Evolutionary conservation across 805 yeast genomes (phyloP), one percentile per base, ranked within the genome.

Genomic region (Metschnikowia matae): DNA sequence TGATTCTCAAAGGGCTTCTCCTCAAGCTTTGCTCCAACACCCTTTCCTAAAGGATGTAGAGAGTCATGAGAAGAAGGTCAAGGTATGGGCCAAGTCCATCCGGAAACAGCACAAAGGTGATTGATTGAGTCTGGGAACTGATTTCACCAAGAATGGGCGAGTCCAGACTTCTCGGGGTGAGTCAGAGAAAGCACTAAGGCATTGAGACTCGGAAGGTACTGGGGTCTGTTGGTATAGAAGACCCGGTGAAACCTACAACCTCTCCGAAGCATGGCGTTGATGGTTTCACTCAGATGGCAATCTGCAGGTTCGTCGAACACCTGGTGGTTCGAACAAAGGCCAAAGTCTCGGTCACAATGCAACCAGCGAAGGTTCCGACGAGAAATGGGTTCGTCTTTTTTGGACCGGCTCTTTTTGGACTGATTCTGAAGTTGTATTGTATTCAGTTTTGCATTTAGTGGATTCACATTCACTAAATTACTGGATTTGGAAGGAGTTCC

Each of bases 1-100:
- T 54, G 88, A 83, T 41, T 48, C 54, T 20, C 78, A 75, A 47
- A 74, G 99, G 52, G 82, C 87, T 20, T 82, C 85, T 0, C 96
- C 96, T 0, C 78, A 80, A 56, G 89, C 87, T 41, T 68, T 94
- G 23, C 69, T 87, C 49, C 64, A 66, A 13, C 66, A 65, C 14
- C 54, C 53, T n/a, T 73, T 71, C 48, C 55, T 74, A 34, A 50
- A 53, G 6, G 70, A 65, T 3, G 73, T 70, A 2, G 64, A 57
- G 7, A 53, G 54, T 14, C 66, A 55, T 46, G 75, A 74, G 44
- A 72, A 69, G 50, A 70, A 68, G 29, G 71, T 71, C 31, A 66
- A 63, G 50, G 52, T 47, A 2, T 74, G 79, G 79, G 77, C 78
- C 18, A 74, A 73, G 54, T 51, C 54, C 41, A 65, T 73, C 18